phyloP scores from a whole-genome alignment of 1,284 basidiomycete genomes.

The Sutorius eximius region DNA sequence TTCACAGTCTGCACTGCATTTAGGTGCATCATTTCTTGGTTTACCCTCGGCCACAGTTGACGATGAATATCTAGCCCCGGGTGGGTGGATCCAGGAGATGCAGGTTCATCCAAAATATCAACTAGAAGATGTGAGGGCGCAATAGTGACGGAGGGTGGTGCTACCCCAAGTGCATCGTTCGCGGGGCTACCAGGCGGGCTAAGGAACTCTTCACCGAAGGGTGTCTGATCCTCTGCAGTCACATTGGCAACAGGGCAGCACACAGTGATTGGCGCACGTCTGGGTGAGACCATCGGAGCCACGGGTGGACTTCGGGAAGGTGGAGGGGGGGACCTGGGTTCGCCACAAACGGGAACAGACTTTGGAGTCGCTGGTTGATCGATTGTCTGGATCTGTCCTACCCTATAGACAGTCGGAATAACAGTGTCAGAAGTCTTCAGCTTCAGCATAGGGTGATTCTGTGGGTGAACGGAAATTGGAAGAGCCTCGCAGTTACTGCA shows the following conservation, averaged over 20 bases:
- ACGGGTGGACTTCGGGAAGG: not conserved
- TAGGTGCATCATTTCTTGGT: conserved; percentile 30
- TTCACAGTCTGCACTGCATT: not conserved
- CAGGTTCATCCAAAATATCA: conserved; percentile 5
- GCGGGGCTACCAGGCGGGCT: conserved; percentile 26
- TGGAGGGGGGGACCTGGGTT: not conserved
- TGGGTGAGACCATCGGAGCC: not conserved
- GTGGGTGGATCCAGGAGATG: not conserved
- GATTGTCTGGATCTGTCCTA: conserved; percentile 35
- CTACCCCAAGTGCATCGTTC: not conserved
- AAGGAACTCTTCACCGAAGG: conserved; percentile 27
- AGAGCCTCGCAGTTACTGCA: conserved; percentile 80
- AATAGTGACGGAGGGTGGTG: not conserved
- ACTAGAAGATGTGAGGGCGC: conserved; percentile 8
- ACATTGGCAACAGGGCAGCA: not conserved
- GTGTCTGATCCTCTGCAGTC: conserved; percentile 4
- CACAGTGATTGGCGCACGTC: not conserved
- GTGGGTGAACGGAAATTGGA: conserved; percentile 76
- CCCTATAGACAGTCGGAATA: conserved; percentile 52
- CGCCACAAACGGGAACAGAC: not conserved
- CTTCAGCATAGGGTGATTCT: conserved; percentile 78
- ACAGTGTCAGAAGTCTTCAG: conserved; percentile 54
- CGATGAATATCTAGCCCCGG: conserved; percentile 18
- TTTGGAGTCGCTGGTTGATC: not conserved
- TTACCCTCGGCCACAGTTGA: conserved; percentile 31